phyloP scores from a whole-genome alignment of 495 filamentous ascomycete genomes.

The Podospora pseudopauciseta region DNA sequence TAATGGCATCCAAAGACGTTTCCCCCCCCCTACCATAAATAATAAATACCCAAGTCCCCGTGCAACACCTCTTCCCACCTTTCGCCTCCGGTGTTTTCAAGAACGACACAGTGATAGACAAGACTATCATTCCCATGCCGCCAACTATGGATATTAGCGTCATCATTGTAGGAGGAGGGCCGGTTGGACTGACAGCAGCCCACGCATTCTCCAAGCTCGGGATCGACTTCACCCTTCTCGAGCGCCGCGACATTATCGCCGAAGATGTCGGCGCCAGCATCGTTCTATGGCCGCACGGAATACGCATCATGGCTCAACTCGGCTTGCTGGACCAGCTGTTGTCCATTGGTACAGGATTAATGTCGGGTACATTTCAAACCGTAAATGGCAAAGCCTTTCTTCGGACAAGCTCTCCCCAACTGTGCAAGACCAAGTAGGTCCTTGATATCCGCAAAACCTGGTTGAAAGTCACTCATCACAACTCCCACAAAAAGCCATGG shows the following conservation, averaged over 20 bases:
- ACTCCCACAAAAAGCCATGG: conserved; percentile 21
- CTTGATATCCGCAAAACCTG: not conserved
- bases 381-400: not conserved
- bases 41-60: not conserved
- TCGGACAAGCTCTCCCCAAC: conserved; percentile 22
- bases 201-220: conserved; percentile 40
- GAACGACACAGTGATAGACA: not conserved
- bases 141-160: conserved; percentile 8
- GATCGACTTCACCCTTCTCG: conserved; percentile 51
- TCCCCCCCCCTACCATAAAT: too few species aligned
- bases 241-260: conserved; percentile 35
- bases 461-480: not conserved
- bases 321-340: conserved; percentile 32
- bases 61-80: not conserved
- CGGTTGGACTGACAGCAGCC: conserved; percentile 48
- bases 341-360: not conserved
- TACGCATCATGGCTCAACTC: conserved; percentile 49
- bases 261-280: conserved; percentile 40
- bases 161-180: conserved; percentile 48
- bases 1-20: not conserved
- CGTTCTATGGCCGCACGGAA: conserved; percentile 32
- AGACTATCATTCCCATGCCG: not conserved
- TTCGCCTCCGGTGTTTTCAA: not conserved
- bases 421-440: conserved; percentile 15
- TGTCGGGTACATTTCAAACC: not conserved